Conservation (phyloP, 2,329 filamentous ascomycete species). For the Botryotinia calthae region DNA sequence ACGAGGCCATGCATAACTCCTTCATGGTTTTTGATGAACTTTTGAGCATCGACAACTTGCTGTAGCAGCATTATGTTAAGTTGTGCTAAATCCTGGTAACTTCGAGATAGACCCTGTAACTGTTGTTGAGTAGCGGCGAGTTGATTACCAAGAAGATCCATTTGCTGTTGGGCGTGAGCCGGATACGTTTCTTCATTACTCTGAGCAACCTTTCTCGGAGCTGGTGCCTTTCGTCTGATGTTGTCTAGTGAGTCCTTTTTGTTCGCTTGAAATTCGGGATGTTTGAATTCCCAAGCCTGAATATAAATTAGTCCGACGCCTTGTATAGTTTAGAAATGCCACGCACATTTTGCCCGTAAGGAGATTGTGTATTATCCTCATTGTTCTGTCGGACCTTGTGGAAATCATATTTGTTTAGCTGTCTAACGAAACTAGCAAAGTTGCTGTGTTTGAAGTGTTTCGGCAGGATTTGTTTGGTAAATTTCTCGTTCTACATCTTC, state of each 20-base stretch:
- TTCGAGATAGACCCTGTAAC: slow-evolving; percentile 80
- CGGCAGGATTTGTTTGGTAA: slow-evolving; percentile 93
- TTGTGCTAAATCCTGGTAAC: slow-evolving; percentile 73
- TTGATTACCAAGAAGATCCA: slow-evolving; percentile 84
- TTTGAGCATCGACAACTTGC: slow-evolving; percentile 59
- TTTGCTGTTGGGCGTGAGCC: slow-evolving; percentile 63
- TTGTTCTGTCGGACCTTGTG: slow-evolving; percentile 95
- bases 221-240: slow-evolving; percentile 91
- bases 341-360: slow-evolving; percentile 74
- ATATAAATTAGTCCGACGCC: slow-evolving; percentile 34
- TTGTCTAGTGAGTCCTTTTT: slow-evolving; percentile 97
- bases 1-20: slow-evolving; percentile 70
- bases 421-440: slow-evolving; percentile 93
- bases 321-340: slow-evolving; percentile 23
- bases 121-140: slow-evolving; percentile 89
- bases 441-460: slow-evolving; percentile 99
- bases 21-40: slow-evolving; percentile 65
- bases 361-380: slow-evolving; percentile 78
- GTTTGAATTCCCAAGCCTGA: slow-evolving; percentile 93
- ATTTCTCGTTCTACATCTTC: slow-evolving; percentile 80
- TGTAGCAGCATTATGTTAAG: slow-evolving; percentile 61
- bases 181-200: slow-evolving; percentile 66
- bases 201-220: slow-evolving; percentile 71
- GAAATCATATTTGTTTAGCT: slow-evolving; percentile 97
- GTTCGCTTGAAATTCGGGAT: slow-evolving; percentile 92